phyloP scores from a whole-genome alignment of 163 green algal genomes.

The Scenedesmus sp. region DNA sequence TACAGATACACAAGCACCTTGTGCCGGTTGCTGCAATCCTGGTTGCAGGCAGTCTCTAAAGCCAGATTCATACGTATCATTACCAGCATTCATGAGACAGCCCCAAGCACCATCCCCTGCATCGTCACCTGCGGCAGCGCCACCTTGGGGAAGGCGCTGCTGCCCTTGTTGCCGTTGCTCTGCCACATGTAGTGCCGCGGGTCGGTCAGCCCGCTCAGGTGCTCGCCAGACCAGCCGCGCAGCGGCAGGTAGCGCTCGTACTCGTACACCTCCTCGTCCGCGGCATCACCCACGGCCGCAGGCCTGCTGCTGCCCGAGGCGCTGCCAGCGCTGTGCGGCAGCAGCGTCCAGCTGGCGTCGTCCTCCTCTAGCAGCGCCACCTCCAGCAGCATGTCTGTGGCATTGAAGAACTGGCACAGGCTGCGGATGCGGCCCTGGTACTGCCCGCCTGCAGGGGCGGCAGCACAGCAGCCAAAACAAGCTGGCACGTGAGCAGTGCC shows the following conservation, averaged over 20 bases:
- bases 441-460: constrained; percentile 47
- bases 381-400: constrained; percentile 73
- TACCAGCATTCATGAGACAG: too few relatives aligned
- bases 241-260: constrained; percentile 78
- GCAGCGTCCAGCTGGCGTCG: constrained; percentile 58
- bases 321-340: constrained; percentile 24
- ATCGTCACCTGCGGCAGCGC: constrained; percentile 9
- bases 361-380: constrained; percentile 65
- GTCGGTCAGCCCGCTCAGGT: constrained; percentile 70
- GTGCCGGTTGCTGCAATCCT: background rate
- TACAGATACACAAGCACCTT: background rate
- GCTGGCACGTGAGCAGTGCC: too few relatives aligned
- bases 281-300: constrained; percentile 42
- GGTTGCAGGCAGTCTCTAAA: background rate
- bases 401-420: constrained; percentile 80
- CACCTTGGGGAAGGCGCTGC: constrained; percentile 63
- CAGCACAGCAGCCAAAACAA: background rate
- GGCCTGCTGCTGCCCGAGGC: constrained; percentile 5
- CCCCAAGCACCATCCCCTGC: background rate
- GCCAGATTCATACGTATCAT: too few relatives aligned
- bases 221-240: constrained; percentile 63
- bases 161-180: constrained; percentile 48
- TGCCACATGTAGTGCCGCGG: constrained; percentile 65
- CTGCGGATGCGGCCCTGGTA: constrained; percentile 75
- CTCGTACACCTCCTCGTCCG: constrained; percentile 86